These are phyloP conservation scores for Yamadazyma atmosphaerica DNA, from an alignment of 1,139 yeast species.

Conservation along the genomic window DNA sequence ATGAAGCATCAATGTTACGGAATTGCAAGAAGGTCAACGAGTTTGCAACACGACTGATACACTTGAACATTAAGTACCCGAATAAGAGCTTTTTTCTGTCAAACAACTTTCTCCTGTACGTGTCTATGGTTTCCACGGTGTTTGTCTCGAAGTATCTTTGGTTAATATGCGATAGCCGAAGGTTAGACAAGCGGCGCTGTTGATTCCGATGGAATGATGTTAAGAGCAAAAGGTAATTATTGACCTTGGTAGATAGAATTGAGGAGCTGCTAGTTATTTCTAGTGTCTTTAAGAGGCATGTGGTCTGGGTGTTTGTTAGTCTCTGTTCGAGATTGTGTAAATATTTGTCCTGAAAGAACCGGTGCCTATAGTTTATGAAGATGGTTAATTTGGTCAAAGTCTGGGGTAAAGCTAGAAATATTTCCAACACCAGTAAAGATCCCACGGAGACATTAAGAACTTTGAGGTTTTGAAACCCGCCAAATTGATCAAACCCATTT, in stretches of 20 bases:
- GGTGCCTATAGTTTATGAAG: neutral
- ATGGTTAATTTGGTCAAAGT: conserved; percentile 1
- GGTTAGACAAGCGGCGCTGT: neutral
- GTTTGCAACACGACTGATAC: neutral
- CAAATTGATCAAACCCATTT: neutral
- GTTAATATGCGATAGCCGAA: neutral
- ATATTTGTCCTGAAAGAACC: neutral
- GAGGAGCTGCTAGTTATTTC: neutral
- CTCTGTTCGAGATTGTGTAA: neutral
- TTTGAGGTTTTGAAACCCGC: conserved; percentile 4
- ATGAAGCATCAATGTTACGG: neutral
- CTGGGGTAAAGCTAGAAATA: conserved; percentile 1
- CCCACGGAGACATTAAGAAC: neutral
- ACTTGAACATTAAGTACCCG: neutral
- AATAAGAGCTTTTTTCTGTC: neutral
- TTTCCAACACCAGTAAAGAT: neutral
- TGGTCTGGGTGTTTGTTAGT: neutral
- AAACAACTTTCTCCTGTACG: neutral
- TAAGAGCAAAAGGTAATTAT: neutral
- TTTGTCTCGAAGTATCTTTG: neutral
- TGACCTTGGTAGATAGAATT: neutral
- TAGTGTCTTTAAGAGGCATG: neutral
- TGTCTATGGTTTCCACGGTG: neutral
- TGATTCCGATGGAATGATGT: neutral
- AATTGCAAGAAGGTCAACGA: neutral